Evolutionary conservation across 495 filamentous ascomycete species (phyloP).

Genomic region (Hypomontagnella monticulosa): DNA sequence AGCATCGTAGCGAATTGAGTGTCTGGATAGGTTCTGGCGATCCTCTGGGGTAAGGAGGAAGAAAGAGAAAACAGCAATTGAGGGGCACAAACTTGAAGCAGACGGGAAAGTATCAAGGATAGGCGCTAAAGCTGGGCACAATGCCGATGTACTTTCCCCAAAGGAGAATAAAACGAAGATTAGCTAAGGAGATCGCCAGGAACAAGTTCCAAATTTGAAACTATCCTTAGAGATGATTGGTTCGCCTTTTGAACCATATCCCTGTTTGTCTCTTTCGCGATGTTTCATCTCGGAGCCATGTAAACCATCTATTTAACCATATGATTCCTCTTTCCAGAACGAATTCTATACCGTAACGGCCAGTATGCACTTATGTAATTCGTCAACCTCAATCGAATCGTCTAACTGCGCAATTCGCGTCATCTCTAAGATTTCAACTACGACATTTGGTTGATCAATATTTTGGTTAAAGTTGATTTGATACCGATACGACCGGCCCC

Average conservation of each 20-base stretch:
- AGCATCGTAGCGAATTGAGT: conserved; percentile 19
- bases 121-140: conserved; percentile 22
- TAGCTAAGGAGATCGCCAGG: conserved; percentile 38
- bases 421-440: too few species aligned
- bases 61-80: conserved; percentile 19
- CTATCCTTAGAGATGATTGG: conserved; percentile 20
- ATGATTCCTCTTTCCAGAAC: conserved; percentile 12
- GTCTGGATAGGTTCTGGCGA: conserved; percentile 3
- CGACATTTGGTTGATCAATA: too few species aligned
- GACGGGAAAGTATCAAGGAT: conserved; percentile 24
- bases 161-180: background rate
- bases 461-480: too few species aligned
- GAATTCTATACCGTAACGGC: conserved; percentile 3
- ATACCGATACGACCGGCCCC: too few species aligned
- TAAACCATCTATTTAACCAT: conserved; percentile 36
- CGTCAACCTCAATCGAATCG: background rate
- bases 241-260: background rate
- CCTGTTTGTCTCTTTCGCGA: conserved; percentile 3
- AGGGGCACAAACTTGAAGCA: conserved; percentile 16
- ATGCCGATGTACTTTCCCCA: background rate
- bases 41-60: conserved; percentile 2
- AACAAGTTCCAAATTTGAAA: conserved; percentile 26
- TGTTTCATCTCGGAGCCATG: conserved; percentile 39
- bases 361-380: conserved; percentile 25
- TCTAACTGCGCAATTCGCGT: too few species aligned